phyloP scores from a whole-genome alignment of 768 basidiomycete genomes.

The Boletus coccyginus region DNA sequence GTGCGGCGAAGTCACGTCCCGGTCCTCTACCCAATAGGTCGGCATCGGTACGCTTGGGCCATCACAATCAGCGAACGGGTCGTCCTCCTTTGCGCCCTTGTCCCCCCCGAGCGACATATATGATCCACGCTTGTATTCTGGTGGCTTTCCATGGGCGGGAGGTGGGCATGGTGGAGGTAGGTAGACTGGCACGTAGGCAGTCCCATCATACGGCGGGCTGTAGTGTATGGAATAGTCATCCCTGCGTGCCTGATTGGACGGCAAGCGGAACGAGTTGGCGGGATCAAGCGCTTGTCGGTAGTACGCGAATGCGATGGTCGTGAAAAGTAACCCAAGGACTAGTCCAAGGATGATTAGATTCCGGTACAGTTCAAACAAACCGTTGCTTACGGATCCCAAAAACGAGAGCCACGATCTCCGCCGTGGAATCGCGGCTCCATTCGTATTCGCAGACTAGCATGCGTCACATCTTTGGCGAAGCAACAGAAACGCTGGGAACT shows the following conservation, averaged over 20 bases:
- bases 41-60: conserved; percentile 33
- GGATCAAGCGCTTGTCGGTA: conserved; percentile 74
- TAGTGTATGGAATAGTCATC: conserved; percentile 51
- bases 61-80: conserved; percentile 58
- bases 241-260: conserved; percentile 34
- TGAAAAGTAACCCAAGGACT: conserved; percentile 64
- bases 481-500: conserved; percentile 16
- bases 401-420: conserved; percentile 62
- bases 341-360: background rate
- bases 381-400: conserved; percentile 51
- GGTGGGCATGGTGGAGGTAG: conserved; percentile 54
- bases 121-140: conserved; percentile 43
- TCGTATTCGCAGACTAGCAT: conserved; percentile 55
- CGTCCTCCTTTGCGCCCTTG: conserved; percentile 39
- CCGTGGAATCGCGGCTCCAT: conserved; percentile 67
- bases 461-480: conserved; percentile 8
- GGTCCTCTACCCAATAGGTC: conserved; percentile 38
- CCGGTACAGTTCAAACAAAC: no score
- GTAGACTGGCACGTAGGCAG: conserved; percentile 35
- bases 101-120: conserved; percentile 28
- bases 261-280: conserved; percentile 49
- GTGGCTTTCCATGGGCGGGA: conserved; percentile 45
- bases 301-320: conserved; percentile 64
- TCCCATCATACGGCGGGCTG: conserved; percentile 51
- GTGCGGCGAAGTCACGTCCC: conserved; percentile 35